These are phyloP conservation scores for Geoglossum cookeanum DNA, from an alignment of 2,329 filamentous ascomycete genomes.

Conservation along the genomic window DNA sequence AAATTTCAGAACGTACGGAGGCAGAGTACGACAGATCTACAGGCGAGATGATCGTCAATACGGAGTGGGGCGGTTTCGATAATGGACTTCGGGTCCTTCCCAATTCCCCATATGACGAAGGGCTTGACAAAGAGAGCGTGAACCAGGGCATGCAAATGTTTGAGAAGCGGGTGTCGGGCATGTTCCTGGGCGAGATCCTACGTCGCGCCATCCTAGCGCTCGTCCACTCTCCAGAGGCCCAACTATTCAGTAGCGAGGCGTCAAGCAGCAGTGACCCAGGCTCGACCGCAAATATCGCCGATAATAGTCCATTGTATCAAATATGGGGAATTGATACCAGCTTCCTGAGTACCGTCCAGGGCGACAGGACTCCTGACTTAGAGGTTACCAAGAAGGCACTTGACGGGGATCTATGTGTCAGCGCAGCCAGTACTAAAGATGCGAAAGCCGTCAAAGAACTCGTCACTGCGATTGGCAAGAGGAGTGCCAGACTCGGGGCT, in stretches of 20 bases:
- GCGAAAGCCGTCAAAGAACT: constrained; percentile 75
- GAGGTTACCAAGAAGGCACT: constrained; percentile 59
- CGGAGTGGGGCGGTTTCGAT: constrained; percentile 97
- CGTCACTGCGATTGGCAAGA: constrained; percentile 65
- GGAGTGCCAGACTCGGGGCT: constrained; percentile 71
- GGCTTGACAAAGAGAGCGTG: constrained; percentile 59
- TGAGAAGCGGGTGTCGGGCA: constrained; percentile 93
- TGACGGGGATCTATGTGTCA: constrained; percentile 56
- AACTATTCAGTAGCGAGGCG: constrained; percentile 60
- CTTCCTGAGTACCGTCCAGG: constrained; percentile 72
- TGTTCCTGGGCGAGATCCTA: constrained; percentile 93
- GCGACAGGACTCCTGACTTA: constrained; percentile 55
- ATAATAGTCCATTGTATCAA: constrained; percentile 48
- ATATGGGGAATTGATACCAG: constrained; percentile 84
- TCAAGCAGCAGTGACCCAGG: constrained; percentile 46
- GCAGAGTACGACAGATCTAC: constrained; percentile 60
- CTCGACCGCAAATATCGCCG: constrained; percentile 49
- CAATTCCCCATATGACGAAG: constrained; percentile 62
- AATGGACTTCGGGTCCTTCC: constrained; percentile 80
- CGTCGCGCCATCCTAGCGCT: constrained; percentile 57
- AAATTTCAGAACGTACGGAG: constrained; percentile 8
- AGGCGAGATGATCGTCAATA: constrained; percentile 93
- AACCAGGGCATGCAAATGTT: constrained; percentile 98
- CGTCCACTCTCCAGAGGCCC: constrained; percentile 43
- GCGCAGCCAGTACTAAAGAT: constrained; percentile 61